These are phyloP conservation scores for Chlamydomonas eustigma DNA, from an alignment of 139 green algal genomes.

Conservation along the genomic window DNA sequence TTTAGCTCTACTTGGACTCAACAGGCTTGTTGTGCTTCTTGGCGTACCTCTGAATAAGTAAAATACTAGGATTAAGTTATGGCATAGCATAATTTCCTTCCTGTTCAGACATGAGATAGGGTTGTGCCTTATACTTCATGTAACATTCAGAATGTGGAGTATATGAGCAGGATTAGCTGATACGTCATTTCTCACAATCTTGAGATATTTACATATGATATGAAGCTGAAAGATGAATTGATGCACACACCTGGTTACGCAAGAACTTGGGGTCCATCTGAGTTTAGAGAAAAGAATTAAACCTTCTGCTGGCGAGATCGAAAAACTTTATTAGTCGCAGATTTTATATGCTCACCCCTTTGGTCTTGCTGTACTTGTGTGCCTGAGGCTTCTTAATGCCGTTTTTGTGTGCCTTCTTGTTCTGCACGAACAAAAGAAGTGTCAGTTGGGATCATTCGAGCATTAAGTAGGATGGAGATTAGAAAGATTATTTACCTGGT, in stretches of 20 bases:
- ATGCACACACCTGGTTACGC: constrained; percentile 74
- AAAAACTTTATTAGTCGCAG: background rate
- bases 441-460: background rate
- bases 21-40: constrained; percentile 80
- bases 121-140: too few relatives aligned
- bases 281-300: background rate
- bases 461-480: background rate
- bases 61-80: background rate
- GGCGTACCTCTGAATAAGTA: constrained; percentile 66
- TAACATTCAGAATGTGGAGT: too few relatives aligned
- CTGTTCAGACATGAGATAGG: too few relatives aligned
- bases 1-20: too few relatives aligned
- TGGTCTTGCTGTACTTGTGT: constrained; percentile 63
- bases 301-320: background rate
- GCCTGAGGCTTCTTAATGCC: constrained; percentile 92
- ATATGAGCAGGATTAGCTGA: too few relatives aligned
- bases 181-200: too few relatives aligned
- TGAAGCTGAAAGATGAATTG: too few relatives aligned
- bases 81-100: background rate
- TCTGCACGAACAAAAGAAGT: constrained; percentile 50
- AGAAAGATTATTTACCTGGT: background rate
- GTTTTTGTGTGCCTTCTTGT: constrained; percentile 84
- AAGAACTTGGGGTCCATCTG: constrained; percentile 79
- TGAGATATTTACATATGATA: too few relatives aligned
- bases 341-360: constrained; percentile 63